These are phyloP conservation scores for Dactylellina sp. DNA, from an alignment of 2,329 filamentous ascomycete genomes.

Conservation along the genomic window DNA sequence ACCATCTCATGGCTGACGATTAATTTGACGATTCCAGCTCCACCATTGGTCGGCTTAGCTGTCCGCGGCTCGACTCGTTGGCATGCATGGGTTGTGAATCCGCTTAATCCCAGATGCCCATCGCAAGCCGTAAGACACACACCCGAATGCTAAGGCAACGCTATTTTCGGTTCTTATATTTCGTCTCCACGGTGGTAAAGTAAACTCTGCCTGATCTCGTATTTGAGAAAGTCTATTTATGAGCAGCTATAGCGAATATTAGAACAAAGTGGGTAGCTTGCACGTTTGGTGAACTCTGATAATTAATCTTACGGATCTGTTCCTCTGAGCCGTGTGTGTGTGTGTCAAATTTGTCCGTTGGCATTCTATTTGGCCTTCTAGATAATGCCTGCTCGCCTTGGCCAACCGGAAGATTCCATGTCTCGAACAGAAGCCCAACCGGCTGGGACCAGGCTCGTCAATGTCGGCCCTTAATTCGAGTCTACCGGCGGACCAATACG, in stretches of 20 bases:
- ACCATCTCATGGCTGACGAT: background rate
- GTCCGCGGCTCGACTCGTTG: constrained; percentile 35
- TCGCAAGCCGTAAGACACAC: constrained; percentile 26
- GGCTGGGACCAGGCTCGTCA: constrained; percentile 15
- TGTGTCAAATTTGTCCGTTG: background rate
- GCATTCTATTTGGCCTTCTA: background rate
- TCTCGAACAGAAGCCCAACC: constrained; percentile 15
- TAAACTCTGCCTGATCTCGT: constrained; percentile 44
- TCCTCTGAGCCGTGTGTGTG: background rate
- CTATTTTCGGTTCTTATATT: constrained; percentile 8
- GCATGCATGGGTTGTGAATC: constrained; percentile 23
- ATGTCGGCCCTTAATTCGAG: constrained; percentile 21
- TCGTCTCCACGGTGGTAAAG: constrained; percentile 15
- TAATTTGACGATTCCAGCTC: constrained; percentile 12
- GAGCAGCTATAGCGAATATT: background rate
- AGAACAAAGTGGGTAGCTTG: constrained; percentile 16
- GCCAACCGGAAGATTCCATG: constrained; percentile 32
- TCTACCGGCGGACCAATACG: background rate
- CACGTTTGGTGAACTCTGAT: constrained; percentile 27
- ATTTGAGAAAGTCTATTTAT: constrained; percentile 10
- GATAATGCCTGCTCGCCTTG: background rate
- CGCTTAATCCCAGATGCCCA: constrained; percentile 27
- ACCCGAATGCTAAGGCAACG: constrained; percentile 16
- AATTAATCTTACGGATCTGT: background rate
- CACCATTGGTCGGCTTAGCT: constrained; percentile 23